Percentiles rank a stretch among this genome's conserved stretches.
phyloP scores from a whole-genome alignment of 1,284 basidiomycete genomes.

The Inonotus obliquus region DNA sequence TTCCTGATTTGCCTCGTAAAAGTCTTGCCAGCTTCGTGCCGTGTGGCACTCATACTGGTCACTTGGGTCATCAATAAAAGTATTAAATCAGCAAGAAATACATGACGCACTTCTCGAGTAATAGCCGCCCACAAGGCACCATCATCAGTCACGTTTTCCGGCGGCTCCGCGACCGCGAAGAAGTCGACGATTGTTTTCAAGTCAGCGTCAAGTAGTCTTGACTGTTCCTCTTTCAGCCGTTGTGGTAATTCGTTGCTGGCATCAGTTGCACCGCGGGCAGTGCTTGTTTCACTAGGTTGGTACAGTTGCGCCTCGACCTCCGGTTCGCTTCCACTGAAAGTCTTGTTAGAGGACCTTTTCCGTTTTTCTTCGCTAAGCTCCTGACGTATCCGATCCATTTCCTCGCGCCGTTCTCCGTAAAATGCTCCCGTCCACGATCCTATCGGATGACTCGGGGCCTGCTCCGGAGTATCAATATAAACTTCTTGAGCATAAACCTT shows the following conservation, averaged over 20 bases:
- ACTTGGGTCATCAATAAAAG: background rate
- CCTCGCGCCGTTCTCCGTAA: background rate
- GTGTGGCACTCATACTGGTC: constrained; percentile 40
- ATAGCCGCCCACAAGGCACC: constrained; percentile 42
- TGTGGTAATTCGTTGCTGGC: background rate
- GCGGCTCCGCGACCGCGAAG: constrained; percentile 45
- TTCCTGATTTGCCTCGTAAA: constrained; percentile 43
- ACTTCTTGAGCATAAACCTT: background rate
- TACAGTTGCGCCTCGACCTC: constrained; percentile 34
- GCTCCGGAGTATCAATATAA: background rate
- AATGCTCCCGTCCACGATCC: constrained; percentile 13
- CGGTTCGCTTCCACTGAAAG: constrained; percentile 26
- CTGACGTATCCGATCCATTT: constrained; percentile 10
- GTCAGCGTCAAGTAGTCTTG: constrained; percentile 36
- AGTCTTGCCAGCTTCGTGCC: constrained; percentile 48
- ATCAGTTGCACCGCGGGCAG: background rate
- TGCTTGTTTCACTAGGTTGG: constrained; percentile 16
- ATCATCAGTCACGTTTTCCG: constrained; percentile 41
- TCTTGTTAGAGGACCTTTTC: background rate
- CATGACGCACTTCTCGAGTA: constrained; percentile 24
- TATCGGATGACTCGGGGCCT: constrained; percentile 28
- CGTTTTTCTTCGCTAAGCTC: background rate
- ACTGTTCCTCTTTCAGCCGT: background rate
- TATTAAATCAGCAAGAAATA: background rate
- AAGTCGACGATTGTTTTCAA: constrained; percentile 46